Conservation (phyloP, 345 rosid species). For the Citrus maxima region DNA sequence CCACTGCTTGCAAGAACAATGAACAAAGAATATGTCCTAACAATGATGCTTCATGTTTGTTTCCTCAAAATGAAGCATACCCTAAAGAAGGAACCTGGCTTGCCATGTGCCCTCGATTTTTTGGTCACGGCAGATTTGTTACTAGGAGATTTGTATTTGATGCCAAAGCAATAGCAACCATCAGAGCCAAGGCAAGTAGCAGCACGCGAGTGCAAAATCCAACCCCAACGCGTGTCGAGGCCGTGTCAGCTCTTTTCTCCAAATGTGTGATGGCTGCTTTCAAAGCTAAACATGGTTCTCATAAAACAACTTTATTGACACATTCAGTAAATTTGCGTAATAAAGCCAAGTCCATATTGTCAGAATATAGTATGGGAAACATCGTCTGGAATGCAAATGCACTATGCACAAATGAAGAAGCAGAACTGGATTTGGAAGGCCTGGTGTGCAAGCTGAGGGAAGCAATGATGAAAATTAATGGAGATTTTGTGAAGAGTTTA, state of each 20-base stretch:
- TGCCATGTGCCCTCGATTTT: background rate
- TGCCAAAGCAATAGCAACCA: constrained; percentile 27
- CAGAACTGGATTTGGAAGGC: background rate
- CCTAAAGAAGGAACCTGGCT: background rate
- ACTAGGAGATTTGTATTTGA: constrained; percentile 46
- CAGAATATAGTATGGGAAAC: constrained; percentile 43
- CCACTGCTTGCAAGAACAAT: background rate
- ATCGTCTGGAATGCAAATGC: constrained; percentile 29
- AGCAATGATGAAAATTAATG: constrained; percentile 8
- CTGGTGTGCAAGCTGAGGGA: constrained; percentile 8
- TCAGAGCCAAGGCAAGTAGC: constrained; percentile 32
- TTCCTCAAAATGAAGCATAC: constrained; percentile 18
- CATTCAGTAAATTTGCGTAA: constrained; percentile 35
- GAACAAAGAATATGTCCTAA: constrained; percentile 17
- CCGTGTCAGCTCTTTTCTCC: constrained; percentile 51
- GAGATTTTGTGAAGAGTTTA: constrained; percentile 17
- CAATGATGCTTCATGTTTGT: constrained; percentile 28
- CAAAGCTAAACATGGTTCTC: constrained; percentile 17
- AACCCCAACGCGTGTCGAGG: constrained; percentile 46
- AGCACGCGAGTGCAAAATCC: constrained; percentile 36
- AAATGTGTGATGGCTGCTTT: constrained; percentile 29
- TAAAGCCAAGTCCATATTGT: constrained; percentile 18
- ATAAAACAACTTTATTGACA: constrained; percentile 31
- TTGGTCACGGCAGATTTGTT: constrained; percentile 3
- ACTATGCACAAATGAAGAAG: background rate